These are phyloP conservation scores for Pseudocercospora vitis DNA, from an alignment of 2,329 filamentous ascomycete genomes.

Conservation along the genomic window DNA sequence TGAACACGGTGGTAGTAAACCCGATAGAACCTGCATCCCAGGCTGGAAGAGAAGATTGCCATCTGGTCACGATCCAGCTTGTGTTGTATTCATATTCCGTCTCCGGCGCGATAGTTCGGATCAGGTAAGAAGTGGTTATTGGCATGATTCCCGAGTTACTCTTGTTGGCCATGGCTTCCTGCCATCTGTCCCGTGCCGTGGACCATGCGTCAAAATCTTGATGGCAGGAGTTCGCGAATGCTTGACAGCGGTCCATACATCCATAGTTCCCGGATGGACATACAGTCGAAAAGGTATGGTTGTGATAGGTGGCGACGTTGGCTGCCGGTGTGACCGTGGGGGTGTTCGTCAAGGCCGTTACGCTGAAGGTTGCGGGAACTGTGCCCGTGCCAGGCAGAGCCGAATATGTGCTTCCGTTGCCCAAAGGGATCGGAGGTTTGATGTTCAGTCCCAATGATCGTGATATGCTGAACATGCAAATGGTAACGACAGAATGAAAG, in stretches of 20 bases:
- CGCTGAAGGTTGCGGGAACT: neutral
- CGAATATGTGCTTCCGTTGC: neutral
- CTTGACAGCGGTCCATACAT: neutral
- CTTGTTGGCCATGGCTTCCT: neutral
- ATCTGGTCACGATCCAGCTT: neutral
- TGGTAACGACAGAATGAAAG: neutral
- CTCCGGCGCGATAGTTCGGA: neutral
- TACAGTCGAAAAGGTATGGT: neutral
- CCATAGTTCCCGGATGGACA: neutral
- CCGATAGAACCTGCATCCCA: neutral
- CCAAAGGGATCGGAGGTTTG: neutral
- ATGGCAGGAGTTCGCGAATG: neutral
- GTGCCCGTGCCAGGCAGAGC: neutral
- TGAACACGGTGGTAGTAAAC: neutral
- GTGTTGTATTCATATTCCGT: neutral
- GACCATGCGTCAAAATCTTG: neutral
- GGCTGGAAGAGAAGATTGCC: neutral
- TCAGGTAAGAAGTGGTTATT: neutral
- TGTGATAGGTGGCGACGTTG: constrained; percentile 1
- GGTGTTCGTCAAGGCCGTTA: neutral
- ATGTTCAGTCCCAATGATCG: neutral
- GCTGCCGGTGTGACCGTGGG: neutral
- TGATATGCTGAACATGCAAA: neutral
- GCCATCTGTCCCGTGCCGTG: neutral
- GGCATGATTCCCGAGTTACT: neutral